Evolutionary conservation across 768 basidiomycete genomes (phyloP).

Genomic region (Thelephora ganbajun): DNA sequence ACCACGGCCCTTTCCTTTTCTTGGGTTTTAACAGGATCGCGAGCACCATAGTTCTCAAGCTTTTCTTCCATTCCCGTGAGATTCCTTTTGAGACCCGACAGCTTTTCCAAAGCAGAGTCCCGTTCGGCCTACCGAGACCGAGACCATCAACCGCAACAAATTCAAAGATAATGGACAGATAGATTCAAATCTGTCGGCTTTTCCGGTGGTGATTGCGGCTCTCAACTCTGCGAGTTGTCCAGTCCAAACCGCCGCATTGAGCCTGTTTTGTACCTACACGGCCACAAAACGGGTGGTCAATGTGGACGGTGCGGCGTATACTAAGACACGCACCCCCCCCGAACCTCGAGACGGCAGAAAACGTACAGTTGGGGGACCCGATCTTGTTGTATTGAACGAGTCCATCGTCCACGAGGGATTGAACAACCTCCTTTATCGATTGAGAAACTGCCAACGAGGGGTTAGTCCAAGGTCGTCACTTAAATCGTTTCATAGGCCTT

Average conservation of each 20-base stretch:
- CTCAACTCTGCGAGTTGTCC: constrained; percentile 36
- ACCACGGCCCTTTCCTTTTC: constrained; percentile 58
- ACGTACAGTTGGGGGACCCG: constrained; percentile 84
- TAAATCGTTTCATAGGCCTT: no score
- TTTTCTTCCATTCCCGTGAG: constrained; percentile 46
- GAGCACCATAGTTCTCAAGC: constrained; percentile 64
- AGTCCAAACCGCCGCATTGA: constrained; percentile 29
- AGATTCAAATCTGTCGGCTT: constrained; percentile 38
- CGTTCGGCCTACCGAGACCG: constrained; percentile 37
- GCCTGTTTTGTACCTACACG: constrained; percentile 40
- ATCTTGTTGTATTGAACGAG: constrained; percentile 85
- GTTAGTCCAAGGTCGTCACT: not conserved
- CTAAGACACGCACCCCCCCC: no score
- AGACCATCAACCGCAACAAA: not conserved
- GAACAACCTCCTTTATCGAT: constrained; percentile 83
- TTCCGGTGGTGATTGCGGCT: constrained; percentile 34
- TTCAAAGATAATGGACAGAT: constrained; percentile 21
- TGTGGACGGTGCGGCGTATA: constrained; percentile 12
- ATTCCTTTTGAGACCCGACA: constrained; percentile 34
- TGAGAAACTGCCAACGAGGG: constrained; percentile 49
- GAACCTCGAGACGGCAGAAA: constrained; percentile 10
- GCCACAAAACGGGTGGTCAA: constrained; percentile 23
- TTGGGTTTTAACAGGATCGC: constrained; percentile 73
- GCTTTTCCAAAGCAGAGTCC: constrained; percentile 32
- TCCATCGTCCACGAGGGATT: constrained; percentile 77